Evolutionary conservation across 305 asterid genomes (phyloP), one percentile per base, ranked within the genome.

Genomic region (Fraxinus sp.): DNA sequence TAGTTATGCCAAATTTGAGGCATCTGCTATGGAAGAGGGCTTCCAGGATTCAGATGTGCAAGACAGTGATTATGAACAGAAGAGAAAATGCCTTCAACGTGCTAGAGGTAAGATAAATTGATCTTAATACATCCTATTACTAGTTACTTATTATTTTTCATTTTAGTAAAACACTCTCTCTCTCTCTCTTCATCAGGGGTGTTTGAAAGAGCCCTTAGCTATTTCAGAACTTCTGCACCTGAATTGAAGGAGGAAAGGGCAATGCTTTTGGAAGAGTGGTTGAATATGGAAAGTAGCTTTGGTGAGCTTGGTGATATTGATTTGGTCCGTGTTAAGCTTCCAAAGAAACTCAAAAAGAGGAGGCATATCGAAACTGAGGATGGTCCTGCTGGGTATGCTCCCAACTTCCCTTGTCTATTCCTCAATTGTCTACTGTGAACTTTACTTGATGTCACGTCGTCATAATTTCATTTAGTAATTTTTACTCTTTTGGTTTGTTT

Each of bases 1-100:
- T 30, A 95, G 99, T 83, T 94, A 87, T 88, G 98, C 98, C 59
- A 94, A 95, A 89, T 95, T 95, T 73, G 98, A 94, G 88, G 97
- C 94, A 52, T 88, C 97, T 66, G 93, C 93, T 57, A 66, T 85
- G 88, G 91, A 91, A 80, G 93, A 88, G 9, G 70, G 73, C 44
- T 20, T 80, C 64, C 85, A 83, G 81, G 89, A 82, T 44, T 72
- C 91, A 24, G 91, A 90, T 10, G 32, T 71, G 74, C 85, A 83
- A 28, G 95, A 91, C 81, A 91, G 84, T 76, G 95, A 89, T 41
- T 13, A 68, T 59, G 91, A 88, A 73, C 88, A 78, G 84, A 91
- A 88, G 86, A 86, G 82, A 75, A 88, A 84, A 46, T 87, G 97
- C 88, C 83, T 95, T 78, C 87, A 90, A 76, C 95, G 86, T 80